A percentile compares a stretch with the other conserved stretches of the same genome.
These are phyloP conservation scores for Monosporozyma yasuniensis DNA, from an alignment of 805 yeast genomes.

Conservation along the genomic window DNA sequence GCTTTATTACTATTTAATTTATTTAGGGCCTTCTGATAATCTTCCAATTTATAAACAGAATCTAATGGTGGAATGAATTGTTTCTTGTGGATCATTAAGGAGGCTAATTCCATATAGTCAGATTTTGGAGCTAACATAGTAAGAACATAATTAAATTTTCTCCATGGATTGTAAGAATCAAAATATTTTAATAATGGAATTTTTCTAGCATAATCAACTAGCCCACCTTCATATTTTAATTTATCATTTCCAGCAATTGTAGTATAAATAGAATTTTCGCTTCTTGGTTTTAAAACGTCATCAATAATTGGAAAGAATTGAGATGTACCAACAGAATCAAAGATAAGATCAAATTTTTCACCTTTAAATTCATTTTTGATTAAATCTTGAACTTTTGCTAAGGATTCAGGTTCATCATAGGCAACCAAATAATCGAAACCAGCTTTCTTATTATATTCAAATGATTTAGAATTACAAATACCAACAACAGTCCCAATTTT, in stretches of 20 bases:
- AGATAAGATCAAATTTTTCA: conserved; percentile 48
- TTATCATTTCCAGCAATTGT: conserved; percentile 51
- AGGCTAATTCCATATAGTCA: conserved; percentile 16
- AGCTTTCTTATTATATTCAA: conserved; percentile 33
- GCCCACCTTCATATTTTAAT: conserved; percentile 18
- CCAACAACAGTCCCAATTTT: conserved; percentile 46
- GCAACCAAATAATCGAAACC: conserved; percentile 58
- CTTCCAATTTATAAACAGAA: conserved; percentile 40
- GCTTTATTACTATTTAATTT: conserved; percentile 40
- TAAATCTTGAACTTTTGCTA: conserved; percentile 30
- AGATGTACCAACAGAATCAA: conserved; percentile 57
- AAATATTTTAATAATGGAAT: conserved; percentile 9
- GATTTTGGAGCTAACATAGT: conserved; percentile 6
- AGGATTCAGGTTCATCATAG: conserved; percentile 39
- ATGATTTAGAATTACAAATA: conserved; percentile 44
- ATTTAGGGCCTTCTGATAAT: conserved; percentile 44
- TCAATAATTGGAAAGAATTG: conserved; percentile 39
- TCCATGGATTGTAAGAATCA: conserved; percentile 18
- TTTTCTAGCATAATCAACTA: conserved; percentile 2
- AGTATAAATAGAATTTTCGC: conserved; percentile 41
- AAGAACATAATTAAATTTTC: conserved; percentile 26
- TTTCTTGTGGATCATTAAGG: conserved; percentile 18
- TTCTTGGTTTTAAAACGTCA: conserved; percentile 37
- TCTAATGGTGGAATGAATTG: conserved; percentile 43
- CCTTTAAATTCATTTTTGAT: conserved; percentile 23